Base-by-base conservation (phyloP, 331 rosid species). In the Pyracantha coccinea region DNA sequence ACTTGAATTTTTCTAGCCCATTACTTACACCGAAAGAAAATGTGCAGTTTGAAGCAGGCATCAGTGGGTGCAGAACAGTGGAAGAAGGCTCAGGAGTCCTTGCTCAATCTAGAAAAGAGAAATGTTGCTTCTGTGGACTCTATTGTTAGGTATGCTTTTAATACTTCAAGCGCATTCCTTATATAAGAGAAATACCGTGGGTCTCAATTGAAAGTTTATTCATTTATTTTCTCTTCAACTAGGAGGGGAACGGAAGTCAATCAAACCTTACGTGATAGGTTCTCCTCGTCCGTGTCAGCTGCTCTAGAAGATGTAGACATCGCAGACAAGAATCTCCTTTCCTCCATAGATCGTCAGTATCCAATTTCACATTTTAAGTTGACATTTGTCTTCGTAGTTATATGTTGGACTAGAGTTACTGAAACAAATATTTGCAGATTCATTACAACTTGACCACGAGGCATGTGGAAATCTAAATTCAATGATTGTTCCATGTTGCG, bases 71-170 rank as follows among this genome's bases (percentile, higher is more conserved):
- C 92, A 55, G 91, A 88, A 79, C 99, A 96, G 83, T 96, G 99
- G 99, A 89, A 77, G 77, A 89, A 83, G 52, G 99, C 99, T 79
- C 93, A 96, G 67, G 99, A 89, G 64, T 96, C 98, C 77, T 87
- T 96, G 88, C 86, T 92, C 28, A 69, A 85, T 77, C 79, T 90
- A 62, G 97, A 92, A 85, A 89, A 84, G 83, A 85, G 74, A 68
- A 92, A 90, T 78, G 96, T 86, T 53, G 84, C 88, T 76, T 89
- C 99, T 62, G 94, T 96, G 84, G 89, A 92, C 73, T 80, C 92
- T 50, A 84, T 90, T 81, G 87, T 96, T 82, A 84, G 96, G 99
- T 90, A 82, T 61, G 81, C 84, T 74, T 41, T 41, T 19, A 17
- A 50, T 50, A 50, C 20, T 50, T 7, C 20, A 50, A 15, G 20